Base-by-base conservation (phyloP, 345 rosid genomes). In the Brassica cretica region DNA sequence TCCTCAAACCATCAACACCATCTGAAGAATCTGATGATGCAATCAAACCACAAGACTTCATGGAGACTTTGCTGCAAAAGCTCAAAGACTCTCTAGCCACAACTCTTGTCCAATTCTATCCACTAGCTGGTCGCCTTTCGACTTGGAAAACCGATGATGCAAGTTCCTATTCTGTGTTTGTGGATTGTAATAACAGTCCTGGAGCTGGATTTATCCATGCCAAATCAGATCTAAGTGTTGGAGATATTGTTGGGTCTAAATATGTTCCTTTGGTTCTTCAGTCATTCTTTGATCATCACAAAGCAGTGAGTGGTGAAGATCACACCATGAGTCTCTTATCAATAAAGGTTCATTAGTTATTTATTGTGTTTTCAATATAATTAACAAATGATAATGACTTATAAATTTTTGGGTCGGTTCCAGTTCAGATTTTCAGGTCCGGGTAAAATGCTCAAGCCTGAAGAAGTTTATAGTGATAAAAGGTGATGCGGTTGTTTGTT, bases 131-230 rank as follows among this genome's bases (percentile, higher is more conserved):
- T 68, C 89, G 97, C 5, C 82, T 91, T 2, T 86, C 90, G 0
- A 56, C 72, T 19, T 14, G 3, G 3, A 73, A 30, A 56, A 70
- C 58, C 2, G 68, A 82, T 0, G 70, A 78, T 77, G 83, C 88
- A 0, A 75, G 80, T 7, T 81, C 88, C 3, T 70, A 81, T 27
- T 78, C 79, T 0, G 76, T 93, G 56, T 89, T 61, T 70, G 89
- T 89, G 2, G 94, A 90, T 18, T 86, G 88, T 81, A 63, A 27
- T 5, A 70, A 90, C 83, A 86, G 96, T 75, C 93, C 90, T 4
- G 94, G 96, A 5, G 97, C 91, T 15, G 80, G 84, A 70, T 81
- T 91, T n/a, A 80, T 92, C 71, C 81, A 88, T 33, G 88, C 96
- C 0, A 7, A 81, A 14, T 32, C 84, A 0, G 81, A 88, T 76